phyloP scores from a whole-genome alignment of 1,284 basidiomycete genomes.

The Papiliotrema laurentii region DNA sequence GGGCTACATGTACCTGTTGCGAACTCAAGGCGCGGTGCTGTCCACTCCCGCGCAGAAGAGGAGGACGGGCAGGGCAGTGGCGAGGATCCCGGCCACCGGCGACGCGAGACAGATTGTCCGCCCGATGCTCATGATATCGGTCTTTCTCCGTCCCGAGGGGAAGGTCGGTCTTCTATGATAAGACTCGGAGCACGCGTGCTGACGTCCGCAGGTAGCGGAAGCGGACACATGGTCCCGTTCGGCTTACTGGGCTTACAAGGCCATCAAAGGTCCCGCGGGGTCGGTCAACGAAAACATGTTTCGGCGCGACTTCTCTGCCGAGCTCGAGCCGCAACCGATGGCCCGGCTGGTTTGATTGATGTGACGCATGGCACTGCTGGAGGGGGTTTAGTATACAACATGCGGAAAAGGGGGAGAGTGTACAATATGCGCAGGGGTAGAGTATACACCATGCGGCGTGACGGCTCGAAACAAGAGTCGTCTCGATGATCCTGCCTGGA shows the following conservation, averaged over 20 bases:
- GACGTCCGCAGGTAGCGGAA: no score
- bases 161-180: background rate
- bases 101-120: no score
- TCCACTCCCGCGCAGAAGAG: background rate
- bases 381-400: no score
- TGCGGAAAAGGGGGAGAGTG: no score
- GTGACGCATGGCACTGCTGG: no score
- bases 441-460: background rate
- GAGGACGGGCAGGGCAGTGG: background rate
- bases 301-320: background rate
- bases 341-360: no score
- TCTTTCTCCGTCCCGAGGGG: background rate
- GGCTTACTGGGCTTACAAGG: slow-evolving; percentile 1
- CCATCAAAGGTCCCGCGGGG: background rate
- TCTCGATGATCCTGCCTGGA: no score
- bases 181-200: background rate
- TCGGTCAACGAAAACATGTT: background rate
- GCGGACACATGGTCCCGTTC: background rate
- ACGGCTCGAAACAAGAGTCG: no score
- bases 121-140: background rate
- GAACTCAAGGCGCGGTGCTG: background rate
- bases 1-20: background rate
- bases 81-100: background rate
- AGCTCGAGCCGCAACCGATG: slow-evolving; percentile 16
- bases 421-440: background rate